Evolutionary conservation across 139 green algal species (phyloP), one percentile per base, ranked within the genome.

Genomic region (Limnomonas spitsbergensis): DNA sequence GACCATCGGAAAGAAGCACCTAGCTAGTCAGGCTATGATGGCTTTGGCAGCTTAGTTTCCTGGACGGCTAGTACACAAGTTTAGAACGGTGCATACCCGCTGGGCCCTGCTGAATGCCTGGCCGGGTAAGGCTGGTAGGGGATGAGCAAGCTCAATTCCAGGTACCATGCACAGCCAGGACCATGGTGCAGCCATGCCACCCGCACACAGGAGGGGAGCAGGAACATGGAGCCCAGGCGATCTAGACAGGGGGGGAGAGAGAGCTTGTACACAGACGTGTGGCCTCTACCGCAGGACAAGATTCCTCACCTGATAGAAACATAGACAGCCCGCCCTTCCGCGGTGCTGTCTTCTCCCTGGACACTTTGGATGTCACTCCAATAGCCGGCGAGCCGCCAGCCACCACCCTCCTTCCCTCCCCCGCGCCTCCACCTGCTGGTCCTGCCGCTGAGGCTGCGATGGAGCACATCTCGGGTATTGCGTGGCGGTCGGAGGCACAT

Each of bases 281-380:
- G n/a, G n/a, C n/a, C n/a, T n/a, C 42, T 27, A 54, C 7, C 42
- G 9, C 42, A 54, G 42, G 6, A 6, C 9, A 9, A 6, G 42
- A 9, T 54, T 9, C 6, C 42, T 54, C 14, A 70, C 56, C 56
- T 70, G 56, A 70, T 20, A 70, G 29, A 70, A 70, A 70, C 29
- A 70, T 34, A 32, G 56, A 70, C 56, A 70, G 56, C 4, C 56
- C 56, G 29, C 56, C 56, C 29, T 70, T 70, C 14, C 56, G 27
- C 6, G 24, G 9, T 34, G 56, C 56, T 70, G 56, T 4, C 56
- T 70, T 70, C 14, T 70, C 56, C 56, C 29, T 14, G 14, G 27
- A 35, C 24, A 4, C 56, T 70, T 70, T 70, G 56, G 56, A n/a
- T n/a, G n/a, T n/a, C n/a, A n/a, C n/a, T 54, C 42, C 42, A 54